These are phyloP conservation scores for Ogataea pilisensis DNA, from an alignment of 805 yeast genomes.

Conservation along the genomic window DNA sequence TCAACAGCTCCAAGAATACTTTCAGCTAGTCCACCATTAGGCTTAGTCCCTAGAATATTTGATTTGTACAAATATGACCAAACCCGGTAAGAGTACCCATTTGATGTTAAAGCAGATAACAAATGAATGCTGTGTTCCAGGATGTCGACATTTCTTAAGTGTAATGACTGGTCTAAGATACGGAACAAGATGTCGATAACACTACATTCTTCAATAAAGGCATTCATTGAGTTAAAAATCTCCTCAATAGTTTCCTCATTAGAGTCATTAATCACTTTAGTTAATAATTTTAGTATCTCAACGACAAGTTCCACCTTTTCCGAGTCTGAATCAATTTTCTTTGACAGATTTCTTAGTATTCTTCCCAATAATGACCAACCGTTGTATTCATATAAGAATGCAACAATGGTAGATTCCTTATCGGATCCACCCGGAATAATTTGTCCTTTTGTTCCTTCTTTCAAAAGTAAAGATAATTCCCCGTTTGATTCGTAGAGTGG, in stretches of 20 bases:
- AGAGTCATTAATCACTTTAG: conserved; percentile 40
- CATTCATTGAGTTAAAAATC: conserved; percentile 32
- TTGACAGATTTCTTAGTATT: conserved; percentile 59
- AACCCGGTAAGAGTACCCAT: conserved; percentile 56
- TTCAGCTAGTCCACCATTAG: conserved; percentile 60
- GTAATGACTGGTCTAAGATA: conserved; percentile 65
- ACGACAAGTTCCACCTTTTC: conserved; percentile 39
- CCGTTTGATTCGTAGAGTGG: conserved; percentile 49
- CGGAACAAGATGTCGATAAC: conserved; percentile 54
- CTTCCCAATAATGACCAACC: conserved; percentile 90
- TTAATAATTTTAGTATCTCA: conserved; percentile 48
- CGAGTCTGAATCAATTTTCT: conserved; percentile 33
- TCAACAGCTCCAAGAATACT: conserved; percentile 69
- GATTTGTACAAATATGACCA: conserved; percentile 79
- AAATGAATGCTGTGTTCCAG: conserved; percentile 46
- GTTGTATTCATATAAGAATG: conserved; percentile 68
- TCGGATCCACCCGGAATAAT: conserved; percentile 43
- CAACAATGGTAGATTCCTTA: conserved; percentile 35
- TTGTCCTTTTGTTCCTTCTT: conserved; percentile 64
- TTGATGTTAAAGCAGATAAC: conserved; percentile 41
- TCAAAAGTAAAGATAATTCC: conserved; percentile 41
- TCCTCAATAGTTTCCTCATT: conserved; percentile 27
- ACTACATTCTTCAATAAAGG: conserved; percentile 30
- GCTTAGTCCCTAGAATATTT: conserved; percentile 54
- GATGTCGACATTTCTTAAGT: conserved; percentile 44